Evolutionary conservation across 106 monocot species (phyloP).

Genomic region (Dendrobium officinale): DNA sequence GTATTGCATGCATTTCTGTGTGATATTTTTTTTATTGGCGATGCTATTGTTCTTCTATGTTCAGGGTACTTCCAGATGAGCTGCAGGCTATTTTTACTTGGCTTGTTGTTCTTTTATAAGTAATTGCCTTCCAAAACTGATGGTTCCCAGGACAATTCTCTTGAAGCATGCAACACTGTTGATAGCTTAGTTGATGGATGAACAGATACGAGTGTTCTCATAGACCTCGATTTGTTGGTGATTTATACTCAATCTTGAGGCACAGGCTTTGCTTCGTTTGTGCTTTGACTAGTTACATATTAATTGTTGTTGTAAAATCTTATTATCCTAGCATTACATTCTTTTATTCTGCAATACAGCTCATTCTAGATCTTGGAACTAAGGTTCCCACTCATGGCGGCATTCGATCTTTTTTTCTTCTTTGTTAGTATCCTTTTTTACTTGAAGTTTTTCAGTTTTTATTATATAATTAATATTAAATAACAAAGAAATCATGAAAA

Average conservation of each 20-base stretch:
- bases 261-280: conserved; percentile 5
- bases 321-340: conserved; percentile 9
- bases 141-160: conserved; percentile 57
- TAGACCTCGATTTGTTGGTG: conserved; percentile 77
- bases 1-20: conserved; percentile 94
- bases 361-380: neutral
- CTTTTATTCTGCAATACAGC: conserved; percentile 13
- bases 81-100: conserved; percentile 95
- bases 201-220: conserved; percentile 96
- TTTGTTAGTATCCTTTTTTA: too few relatives aligned
- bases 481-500: too few relatives aligned
- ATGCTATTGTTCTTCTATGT: conserved; percentile 92
- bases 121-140: conserved; percentile 58
- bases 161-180: conserved; percentile 82
- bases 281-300: conserved; percentile 15
- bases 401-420: too few relatives aligned
- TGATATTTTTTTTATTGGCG: conserved; percentile 73
- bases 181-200: conserved; percentile 92
- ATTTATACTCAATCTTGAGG: conserved; percentile 65
- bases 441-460: too few relatives aligned
- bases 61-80: conserved; percentile 73
- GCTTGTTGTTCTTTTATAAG: conserved; percentile 71
- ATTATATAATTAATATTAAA: too few relatives aligned
- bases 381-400: too few relatives aligned
- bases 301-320: neutral